phyloP scores from a whole-genome alignment of 768 basidiomycete genomes.

The Daedaleopsis sinensis region DNA sequence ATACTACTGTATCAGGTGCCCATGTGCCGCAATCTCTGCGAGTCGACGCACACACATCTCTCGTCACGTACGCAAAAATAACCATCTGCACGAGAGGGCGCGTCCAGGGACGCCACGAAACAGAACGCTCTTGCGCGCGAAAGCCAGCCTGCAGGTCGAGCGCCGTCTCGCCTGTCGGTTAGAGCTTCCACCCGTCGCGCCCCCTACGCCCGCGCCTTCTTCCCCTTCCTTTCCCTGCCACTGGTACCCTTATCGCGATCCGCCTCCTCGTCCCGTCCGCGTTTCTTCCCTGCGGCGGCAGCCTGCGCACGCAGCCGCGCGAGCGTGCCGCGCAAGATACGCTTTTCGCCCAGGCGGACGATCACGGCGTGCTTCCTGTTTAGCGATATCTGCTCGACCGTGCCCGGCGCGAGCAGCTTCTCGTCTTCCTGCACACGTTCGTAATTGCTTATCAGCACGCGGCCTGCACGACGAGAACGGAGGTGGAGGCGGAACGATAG shows the following conservation, averaged over 20 bases:
- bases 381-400: constrained; percentile 33
- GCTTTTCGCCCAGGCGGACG: constrained; percentile 82
- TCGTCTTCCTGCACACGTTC: constrained; percentile 51
- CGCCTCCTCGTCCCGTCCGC: constrained; percentile 18
- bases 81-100: not conserved
- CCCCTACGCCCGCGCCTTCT: constrained; percentile 14
- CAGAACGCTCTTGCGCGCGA: not conserved
- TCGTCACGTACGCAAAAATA: not conserved
- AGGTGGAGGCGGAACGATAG: not conserved
- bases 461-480: not conserved
- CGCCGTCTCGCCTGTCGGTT: too few species aligned
- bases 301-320: constrained; percentile 5
- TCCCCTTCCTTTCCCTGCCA: constrained; percentile 13
- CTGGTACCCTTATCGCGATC: not conserved
- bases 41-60: not conserved
- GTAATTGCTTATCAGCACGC: not conserved
- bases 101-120: not conserved
- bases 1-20: too few species aligned
- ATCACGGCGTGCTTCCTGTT: constrained; percentile 65
- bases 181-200: not conserved
- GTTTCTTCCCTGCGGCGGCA: constrained; percentile 10
- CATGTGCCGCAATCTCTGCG: not conserved
- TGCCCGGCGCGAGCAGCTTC: constrained; percentile 35
- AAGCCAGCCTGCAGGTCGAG: not conserved
- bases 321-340: constrained; percentile 49